phyloP scores from a whole-genome alignment of 2,329 filamentous ascomycete species.

The Metarhizium sp. region DNA sequence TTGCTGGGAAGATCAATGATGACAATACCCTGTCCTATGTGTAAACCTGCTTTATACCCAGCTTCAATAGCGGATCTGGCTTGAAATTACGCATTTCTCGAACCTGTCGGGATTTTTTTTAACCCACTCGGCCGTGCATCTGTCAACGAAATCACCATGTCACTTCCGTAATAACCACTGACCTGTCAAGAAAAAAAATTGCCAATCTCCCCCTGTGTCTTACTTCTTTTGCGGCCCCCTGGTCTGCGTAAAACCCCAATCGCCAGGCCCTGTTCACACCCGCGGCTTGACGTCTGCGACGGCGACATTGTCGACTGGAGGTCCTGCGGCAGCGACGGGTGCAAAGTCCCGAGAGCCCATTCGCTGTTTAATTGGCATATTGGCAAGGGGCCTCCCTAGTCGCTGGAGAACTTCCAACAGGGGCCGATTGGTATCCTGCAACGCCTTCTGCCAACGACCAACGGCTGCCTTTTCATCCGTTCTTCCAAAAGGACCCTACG shows the following conservation, averaged over 20 bases:
- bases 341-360: too few relatives aligned
- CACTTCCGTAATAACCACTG: too few relatives aligned
- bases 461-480: background rate
- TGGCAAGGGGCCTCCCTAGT: too few relatives aligned
- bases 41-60: constrained; percentile 12
- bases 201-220: too few relatives aligned
- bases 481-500: background rate
- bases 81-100: background rate
- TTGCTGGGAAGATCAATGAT: constrained; percentile 54
- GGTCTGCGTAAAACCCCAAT: background rate
- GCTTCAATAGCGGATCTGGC: background rate
- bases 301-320: background rate
- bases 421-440: background rate
- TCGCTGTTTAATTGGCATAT: too few relatives aligned
- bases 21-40: constrained; percentile 63
- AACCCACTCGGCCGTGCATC: background rate
- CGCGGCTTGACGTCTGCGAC: too few relatives aligned
- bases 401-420: too few relatives aligned
- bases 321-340: too few relatives aligned
- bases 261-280: background rate
- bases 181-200: too few relatives aligned
- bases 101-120: too few relatives aligned
- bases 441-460: background rate
- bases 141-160: too few relatives aligned
- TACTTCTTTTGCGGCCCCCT: too few relatives aligned